phyloP scores from a whole-genome alignment of 106 monocot genomes.

The Gastrodia elata region DNA sequence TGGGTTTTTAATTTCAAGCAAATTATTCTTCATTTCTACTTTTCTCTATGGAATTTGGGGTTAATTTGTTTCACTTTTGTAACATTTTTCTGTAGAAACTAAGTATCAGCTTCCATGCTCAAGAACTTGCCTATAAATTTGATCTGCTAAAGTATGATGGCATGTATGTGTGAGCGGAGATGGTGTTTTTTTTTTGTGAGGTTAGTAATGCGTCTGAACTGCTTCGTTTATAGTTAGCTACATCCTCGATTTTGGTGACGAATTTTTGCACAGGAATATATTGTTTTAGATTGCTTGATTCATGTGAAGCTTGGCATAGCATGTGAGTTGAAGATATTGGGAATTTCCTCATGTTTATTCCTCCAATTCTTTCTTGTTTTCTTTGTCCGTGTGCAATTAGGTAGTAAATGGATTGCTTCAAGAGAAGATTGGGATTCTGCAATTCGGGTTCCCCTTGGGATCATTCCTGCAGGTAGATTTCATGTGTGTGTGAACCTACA shows the following conservation, averaged over 20 bases:
- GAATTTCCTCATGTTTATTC: not conserved
- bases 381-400: conserved; percentile 22
- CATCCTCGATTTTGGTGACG: not conserved
- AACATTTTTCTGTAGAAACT: conserved; percentile 37
- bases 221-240: not conserved
- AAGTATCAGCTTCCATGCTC: conserved; percentile 36
- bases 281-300: not conserved
- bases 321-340: not conserved
- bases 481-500: not conserved
- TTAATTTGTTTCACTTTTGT: not conserved
- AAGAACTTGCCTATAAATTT: conserved; percentile 35
- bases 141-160: conserved; percentile 48
- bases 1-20: not conserved
- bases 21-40: not conserved
- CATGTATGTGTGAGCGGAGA: conserved; percentile 53
- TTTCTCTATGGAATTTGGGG: not conserved
- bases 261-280: not conserved
- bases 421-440: conserved; percentile 85
- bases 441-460: conserved; percentile 80
- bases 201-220: conserved; percentile 19
- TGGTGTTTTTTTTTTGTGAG: conserved; percentile 50
- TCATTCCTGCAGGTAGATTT: conserved; percentile 82
- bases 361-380: not conserved
- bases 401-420: conserved; percentile 83
- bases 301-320: not conserved